phyloP scores from a whole-genome alignment of 1,284 basidiomycete genomes.

The Lentinula novae-zelandiae region DNA sequence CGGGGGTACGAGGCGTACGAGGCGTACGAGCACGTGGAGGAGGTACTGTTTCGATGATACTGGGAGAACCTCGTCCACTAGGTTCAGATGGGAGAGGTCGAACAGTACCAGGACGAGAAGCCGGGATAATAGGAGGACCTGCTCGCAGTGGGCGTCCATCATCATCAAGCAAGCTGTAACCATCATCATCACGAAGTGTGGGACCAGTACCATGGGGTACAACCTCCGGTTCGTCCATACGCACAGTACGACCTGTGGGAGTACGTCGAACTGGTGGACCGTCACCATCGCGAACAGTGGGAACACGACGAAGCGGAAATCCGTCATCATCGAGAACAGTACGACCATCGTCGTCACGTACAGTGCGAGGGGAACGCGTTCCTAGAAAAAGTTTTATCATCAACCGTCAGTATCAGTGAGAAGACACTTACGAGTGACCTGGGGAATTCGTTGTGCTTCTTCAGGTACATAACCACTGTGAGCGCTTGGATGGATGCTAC shows the following conservation, averaged over 20 bases:
- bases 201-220: not conserved
- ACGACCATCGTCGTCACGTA: constrained; percentile 4
- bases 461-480: constrained; percentile 2
- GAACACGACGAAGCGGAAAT: no score
- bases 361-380: not conserved
- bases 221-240: not conserved
- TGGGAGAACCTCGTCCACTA: constrained; percentile 2
- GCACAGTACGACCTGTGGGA: not conserved
- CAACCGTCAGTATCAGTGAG: no score
- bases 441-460: not conserved
- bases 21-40: constrained; percentile 6
- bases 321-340: not conserved
- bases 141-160: not conserved
- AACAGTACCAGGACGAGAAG: not conserved
- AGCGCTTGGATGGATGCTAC: not conserved
- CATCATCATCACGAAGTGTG: not conserved
- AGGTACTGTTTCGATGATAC: not conserved
- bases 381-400: no score
- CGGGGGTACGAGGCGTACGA: constrained; percentile 3
- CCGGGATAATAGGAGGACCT: no score
- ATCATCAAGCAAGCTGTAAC: not conserved
- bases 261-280: not conserved
- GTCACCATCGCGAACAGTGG: not conserved
- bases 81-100: constrained; percentile 9
- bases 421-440: no score